Conservation (phyloP, 2,329 filamentous ascomycete genomes). For the Huntiella bhutanensis region DNA sequence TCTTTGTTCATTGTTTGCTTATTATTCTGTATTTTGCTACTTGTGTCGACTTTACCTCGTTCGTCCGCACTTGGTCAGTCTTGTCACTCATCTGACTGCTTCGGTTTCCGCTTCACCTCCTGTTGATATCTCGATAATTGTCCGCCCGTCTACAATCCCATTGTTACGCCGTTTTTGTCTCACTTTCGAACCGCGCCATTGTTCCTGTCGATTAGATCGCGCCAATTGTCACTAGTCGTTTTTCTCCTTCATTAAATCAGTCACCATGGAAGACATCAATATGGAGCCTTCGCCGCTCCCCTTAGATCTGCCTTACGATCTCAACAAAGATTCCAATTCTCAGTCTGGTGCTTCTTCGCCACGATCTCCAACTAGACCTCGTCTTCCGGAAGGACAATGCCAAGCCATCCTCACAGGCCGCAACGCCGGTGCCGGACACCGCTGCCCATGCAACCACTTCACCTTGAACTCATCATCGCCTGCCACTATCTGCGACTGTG, state of each 20-base stretch:
- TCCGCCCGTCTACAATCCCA: too few species aligned
- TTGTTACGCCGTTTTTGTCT: too few species aligned
- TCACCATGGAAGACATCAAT: constrained; percentile 2
- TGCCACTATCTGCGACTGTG: constrained; percentile 37
- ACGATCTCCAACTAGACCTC: constrained; percentile 12
- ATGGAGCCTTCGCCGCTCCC: constrained; percentile 10
- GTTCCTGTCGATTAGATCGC: too few species aligned
- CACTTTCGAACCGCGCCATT: too few species aligned
- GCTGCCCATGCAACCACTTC: constrained; percentile 40
- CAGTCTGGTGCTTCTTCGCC: constrained; percentile 15
- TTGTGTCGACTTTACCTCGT: too few species aligned
- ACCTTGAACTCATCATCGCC: constrained; percentile 33
- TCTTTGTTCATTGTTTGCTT: too few species aligned
- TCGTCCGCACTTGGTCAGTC: too few species aligned
- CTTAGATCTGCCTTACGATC: not conserved
- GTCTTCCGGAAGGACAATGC: constrained; percentile 37
- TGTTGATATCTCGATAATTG: too few species aligned
- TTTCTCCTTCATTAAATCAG: not conserved
- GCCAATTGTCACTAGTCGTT: not conserved
- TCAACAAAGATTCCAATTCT: not conserved
- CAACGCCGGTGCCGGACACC: constrained; percentile 33
- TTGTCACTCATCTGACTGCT: too few species aligned
- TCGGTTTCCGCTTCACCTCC: too few species aligned
- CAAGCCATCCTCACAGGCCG: constrained; percentile 38
- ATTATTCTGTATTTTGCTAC: too few species aligned